A percentile compares a stretch with the other conserved stretches of the same genome.
phyloP scores from a whole-genome alignment of 805 yeast genomes.

The Candida morakotiae region DNA sequence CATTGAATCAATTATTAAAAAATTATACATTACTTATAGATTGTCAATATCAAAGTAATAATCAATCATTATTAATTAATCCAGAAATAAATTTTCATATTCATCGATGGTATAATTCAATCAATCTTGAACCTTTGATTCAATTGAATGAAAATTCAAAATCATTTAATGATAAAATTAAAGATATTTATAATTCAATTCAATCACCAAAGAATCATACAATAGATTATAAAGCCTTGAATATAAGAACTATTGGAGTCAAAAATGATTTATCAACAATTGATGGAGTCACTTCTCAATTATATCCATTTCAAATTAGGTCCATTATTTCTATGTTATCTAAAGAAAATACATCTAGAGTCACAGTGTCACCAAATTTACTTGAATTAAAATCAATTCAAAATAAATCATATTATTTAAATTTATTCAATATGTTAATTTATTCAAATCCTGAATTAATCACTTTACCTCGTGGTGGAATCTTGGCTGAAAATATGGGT shows the following conservation, averaged over 20 bases:
- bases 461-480: constrained; percentile 55
- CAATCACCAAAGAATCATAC: constrained; percentile 17
- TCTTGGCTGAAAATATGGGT: constrained; percentile 67
- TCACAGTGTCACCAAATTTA: constrained; percentile 32
- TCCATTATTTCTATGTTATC: constrained; percentile 59
- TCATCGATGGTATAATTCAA: constrained; percentile 24
- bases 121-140: not conserved
- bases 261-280: constrained; percentile 12
- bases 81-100: constrained; percentile 26
- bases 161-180: constrained; percentile 16
- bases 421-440: constrained; percentile 28
- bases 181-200: constrained; percentile 32
- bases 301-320: constrained; percentile 58
- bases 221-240: constrained; percentile 6
- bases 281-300: constrained; percentile 44
- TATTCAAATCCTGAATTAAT: constrained; percentile 37
- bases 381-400: constrained; percentile 14
- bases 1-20: not conserved
- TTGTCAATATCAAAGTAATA: not conserved
- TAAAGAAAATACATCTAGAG: constrained; percentile 40
- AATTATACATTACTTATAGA: not conserved
- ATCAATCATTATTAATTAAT: not conserved
- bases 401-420: constrained; percentile 25
- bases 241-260: constrained; percentile 12
- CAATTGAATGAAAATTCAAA: not conserved